Percentiles rank a stretch among this genome's conserved stretches.
Evolutionary conservation across 2,329 filamentous ascomycete genomes (phyloP).

Genomic region (Cordyceps javanica): DNA sequence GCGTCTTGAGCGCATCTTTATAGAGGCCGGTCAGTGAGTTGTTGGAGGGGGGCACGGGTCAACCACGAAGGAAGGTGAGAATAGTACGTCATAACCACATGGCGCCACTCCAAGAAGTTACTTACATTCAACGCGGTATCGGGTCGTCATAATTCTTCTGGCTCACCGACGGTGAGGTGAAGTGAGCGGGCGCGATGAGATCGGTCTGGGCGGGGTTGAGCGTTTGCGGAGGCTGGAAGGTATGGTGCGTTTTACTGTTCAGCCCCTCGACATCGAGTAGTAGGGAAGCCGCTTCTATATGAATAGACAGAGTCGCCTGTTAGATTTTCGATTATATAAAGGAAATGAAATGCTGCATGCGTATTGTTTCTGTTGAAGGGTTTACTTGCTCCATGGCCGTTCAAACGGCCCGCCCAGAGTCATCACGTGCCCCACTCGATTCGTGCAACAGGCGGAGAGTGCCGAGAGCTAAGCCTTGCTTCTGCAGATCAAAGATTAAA

Average conservation of each 20-base stretch:
- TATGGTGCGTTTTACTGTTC: background rate
- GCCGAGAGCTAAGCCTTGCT: background rate
- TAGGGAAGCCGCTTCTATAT: too few species aligned
- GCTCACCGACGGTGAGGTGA: background rate
- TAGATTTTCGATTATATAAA: background rate
- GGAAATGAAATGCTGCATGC: background rate
- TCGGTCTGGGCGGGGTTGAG: background rate
- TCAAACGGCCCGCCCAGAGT: conserved; percentile 8
- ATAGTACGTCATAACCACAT: too few species aligned
- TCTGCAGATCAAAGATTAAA: too few species aligned
- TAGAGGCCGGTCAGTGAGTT: conserved; percentile 1
- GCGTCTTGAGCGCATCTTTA: conserved; percentile 71
- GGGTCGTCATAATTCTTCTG: conserved; percentile 46
- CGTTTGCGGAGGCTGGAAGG: background rate
- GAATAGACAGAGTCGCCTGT: too few species aligned
- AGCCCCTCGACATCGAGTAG: background rate
- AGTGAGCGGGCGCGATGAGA: background rate
- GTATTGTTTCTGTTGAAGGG: background rate
- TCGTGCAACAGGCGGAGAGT: conserved; percentile 5
- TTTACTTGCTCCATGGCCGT: background rate
- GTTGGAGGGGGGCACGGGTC: background rate
- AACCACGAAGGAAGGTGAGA: background rate
- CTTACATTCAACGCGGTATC: conserved; percentile 70
- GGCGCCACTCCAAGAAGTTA: conserved; percentile 16
- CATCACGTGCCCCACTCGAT: conserved; percentile 10